Conservation (phyloP, 768 basidiomycete genomes). For the Pholiota conissans region DNA sequence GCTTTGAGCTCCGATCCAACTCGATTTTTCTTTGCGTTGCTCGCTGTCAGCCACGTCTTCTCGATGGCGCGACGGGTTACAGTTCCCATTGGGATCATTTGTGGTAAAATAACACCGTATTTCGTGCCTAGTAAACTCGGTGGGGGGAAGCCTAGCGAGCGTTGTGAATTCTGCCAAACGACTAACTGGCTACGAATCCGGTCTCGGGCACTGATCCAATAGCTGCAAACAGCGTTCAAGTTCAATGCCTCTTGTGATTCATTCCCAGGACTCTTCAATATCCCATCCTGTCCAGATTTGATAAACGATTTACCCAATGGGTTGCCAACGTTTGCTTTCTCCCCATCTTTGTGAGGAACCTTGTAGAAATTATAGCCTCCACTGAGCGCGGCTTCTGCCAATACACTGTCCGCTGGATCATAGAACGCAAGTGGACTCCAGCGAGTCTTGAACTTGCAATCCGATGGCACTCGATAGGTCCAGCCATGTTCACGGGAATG, state of each 20-base stretch:
- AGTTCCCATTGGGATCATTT: constrained; percentile 98
- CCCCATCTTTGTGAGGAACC: constrained; percentile 95
- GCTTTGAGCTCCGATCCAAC: constrained; percentile 99
- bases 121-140: constrained; percentile 35
- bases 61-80: constrained; percentile 97
- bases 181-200: constrained; percentile 92
- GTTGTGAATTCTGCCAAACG: constrained; percentile 65
- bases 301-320: constrained; percentile 90
- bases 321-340: constrained; percentile 91
- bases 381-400: constrained; percentile 49
- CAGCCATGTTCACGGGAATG: constrained; percentile 88
- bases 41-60: constrained; percentile 97
- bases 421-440: constrained; percentile 54
- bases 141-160: constrained; percentile 52
- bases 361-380: constrained; percentile 78
- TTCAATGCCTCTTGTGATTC: constrained; percentile 85
- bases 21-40: constrained; percentile 96
- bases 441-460: constrained; percentile 45
- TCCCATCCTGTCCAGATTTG: constrained; percentile 85
- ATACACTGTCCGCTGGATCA: constrained; percentile 57
- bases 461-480: constrained; percentile 76
- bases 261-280: constrained; percentile 76
- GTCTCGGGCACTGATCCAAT: constrained; percentile 96
- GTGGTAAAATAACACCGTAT: constrained; percentile 92
- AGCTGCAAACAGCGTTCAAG: constrained; percentile 93